Evolutionary conservation across 2,329 filamentous ascomycete species (phyloP), one percentile per base, ranked within the genome.

Genomic region (Parascedosporium putredinis): DNA sequence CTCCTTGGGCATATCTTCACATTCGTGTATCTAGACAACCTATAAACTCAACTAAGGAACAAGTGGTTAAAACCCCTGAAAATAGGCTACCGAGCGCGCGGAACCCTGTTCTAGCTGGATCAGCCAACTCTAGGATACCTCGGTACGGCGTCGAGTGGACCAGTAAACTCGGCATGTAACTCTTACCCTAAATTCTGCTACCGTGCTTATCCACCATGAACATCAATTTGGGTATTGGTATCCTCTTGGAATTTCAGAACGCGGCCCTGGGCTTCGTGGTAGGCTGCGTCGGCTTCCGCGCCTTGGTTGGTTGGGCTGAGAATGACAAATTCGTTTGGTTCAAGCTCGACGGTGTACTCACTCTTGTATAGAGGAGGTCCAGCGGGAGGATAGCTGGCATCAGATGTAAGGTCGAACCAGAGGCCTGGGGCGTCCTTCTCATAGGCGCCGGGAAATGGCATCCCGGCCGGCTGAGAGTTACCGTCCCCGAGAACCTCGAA

Each of bases 371-470:
- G 27, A 16, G 27, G 25, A 3, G 45, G 45, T 5, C 45, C 45
- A 18, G 18, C 45, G 4, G 22, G 4, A 3, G 45, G 45, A 29
- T 47, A 47, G 3, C 20, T 16, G 5, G 31, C 45, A 18, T 9
- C 20, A 18, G 45, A 47, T n/a, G 18, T 10, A 20, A 47, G 45
- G 45, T 47, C 18, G n/a, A n/a, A 47, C n/a, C 33, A 33, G 29
- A 66, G 54, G 24, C 64, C 63, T 47, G 60, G 57, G 55, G 65
- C 63, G 4, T 55, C 51, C 44, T 58, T 61, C 20, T 56, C 56
- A 53, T 62, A 65, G 43, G 57, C 60, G 33, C 63, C 63, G 16
- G 63, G 63, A 55, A 65, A 59, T 52, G 57, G 56, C 51, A 65
- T 60, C 6, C 55, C 53, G 25, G 57, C 56, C n/a, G 63, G 63